A percentile compares a stretch with the other conserved stretches of the same genome.
These are phyloP conservation scores for Colletotrichum sp. DNA, from an alignment of 2,329 filamentous ascomycete genomes.

Conservation along the genomic window DNA sequence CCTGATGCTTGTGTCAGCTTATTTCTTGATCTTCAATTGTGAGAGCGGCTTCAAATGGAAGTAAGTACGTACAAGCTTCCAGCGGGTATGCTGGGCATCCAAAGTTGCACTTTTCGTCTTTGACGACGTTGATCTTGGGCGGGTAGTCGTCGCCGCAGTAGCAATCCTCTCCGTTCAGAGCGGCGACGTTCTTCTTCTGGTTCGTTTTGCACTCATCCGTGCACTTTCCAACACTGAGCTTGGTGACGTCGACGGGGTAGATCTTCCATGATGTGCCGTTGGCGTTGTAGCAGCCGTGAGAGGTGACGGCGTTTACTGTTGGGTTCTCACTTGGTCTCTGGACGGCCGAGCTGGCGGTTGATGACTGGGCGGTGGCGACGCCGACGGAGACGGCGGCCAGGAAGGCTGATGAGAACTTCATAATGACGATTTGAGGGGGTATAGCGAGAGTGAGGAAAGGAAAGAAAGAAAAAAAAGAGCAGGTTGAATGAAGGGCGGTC, in stretches of 20 bases:
- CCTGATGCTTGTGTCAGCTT: slow-evolving; percentile 25
- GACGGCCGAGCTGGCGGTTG: background rate
- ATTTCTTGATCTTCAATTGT: background rate
- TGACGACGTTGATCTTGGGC: slow-evolving; percentile 54
- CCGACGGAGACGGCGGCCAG: slow-evolving; percentile 16
- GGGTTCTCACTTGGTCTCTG: slow-evolving; percentile 45
- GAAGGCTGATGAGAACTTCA: slow-evolving; percentile 13
- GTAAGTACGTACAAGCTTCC: slow-evolving; percentile 66
- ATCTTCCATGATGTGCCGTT: slow-evolving; percentile 40
- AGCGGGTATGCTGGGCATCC: slow-evolving; percentile 67
- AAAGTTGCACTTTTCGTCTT: slow-evolving; percentile 66
- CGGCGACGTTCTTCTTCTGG: slow-evolving; percentile 61
- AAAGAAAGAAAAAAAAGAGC: background rate
- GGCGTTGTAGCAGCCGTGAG: slow-evolving; percentile 58
- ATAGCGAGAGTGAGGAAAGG: background rate
- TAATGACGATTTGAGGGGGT: background rate
- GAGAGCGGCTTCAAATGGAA: background rate
- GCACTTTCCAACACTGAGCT: slow-evolving; percentile 48
- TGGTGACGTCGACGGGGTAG: slow-evolving; percentile 20
- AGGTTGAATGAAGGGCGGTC: background rate
- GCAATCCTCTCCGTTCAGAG: slow-evolving; percentile 67
- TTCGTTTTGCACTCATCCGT: slow-evolving; percentile 20
- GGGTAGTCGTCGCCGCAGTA: slow-evolving; percentile 77
- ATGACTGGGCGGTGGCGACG: slow-evolving; percentile 10
- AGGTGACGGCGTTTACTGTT: slow-evolving; percentile 38